Percentiles rank a stretch among this genome's conserved stretches.
These are phyloP conservation scores for Cyclospora cayetanensis DNA, from an alignment of 169 alveolate genomes.

Conservation along the genomic window DNA sequence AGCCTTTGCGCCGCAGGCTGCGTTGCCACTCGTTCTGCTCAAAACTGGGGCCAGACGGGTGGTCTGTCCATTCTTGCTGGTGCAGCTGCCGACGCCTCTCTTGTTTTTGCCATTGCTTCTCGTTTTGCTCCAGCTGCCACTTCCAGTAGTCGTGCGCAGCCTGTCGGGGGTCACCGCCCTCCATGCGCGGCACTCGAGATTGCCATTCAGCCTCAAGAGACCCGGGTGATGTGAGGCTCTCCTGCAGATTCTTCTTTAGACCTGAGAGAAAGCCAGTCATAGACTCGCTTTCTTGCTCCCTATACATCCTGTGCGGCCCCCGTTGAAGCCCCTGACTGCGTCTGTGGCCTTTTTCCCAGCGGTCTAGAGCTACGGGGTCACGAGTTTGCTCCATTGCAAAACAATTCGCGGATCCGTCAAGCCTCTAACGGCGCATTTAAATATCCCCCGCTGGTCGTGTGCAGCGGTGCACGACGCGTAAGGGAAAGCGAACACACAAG, in stretches of 20 bases:
- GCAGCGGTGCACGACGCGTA: too few relatives aligned
- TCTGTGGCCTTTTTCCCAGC: too few relatives aligned
- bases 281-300: neutral
- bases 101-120: neutral
- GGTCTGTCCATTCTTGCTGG: neutral
- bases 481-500: too few relatives aligned
- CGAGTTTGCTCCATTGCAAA: too few relatives aligned
- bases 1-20: neutral
- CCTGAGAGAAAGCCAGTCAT: slow-evolving; percentile 34
- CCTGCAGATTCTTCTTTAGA: neutral
- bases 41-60: neutral
- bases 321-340: too few relatives aligned
- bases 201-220: neutral
- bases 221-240: neutral
- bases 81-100: neutral
- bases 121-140: neutral
- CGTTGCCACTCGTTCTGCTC: slow-evolving; percentile 39
- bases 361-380: too few relatives aligned
- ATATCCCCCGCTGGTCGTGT: too few relatives aligned
- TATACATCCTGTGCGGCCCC: too few relatives aligned
- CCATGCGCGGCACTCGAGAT: too few relatives aligned
- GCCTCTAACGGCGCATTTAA: too few relatives aligned
- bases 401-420: too few relatives aligned
- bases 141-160: neutral
- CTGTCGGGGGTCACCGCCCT: neutral